Evolutionary conservation across 1,284 basidiomycete species (phyloP).

Genomic region (Cerioporus squamosus): DNA sequence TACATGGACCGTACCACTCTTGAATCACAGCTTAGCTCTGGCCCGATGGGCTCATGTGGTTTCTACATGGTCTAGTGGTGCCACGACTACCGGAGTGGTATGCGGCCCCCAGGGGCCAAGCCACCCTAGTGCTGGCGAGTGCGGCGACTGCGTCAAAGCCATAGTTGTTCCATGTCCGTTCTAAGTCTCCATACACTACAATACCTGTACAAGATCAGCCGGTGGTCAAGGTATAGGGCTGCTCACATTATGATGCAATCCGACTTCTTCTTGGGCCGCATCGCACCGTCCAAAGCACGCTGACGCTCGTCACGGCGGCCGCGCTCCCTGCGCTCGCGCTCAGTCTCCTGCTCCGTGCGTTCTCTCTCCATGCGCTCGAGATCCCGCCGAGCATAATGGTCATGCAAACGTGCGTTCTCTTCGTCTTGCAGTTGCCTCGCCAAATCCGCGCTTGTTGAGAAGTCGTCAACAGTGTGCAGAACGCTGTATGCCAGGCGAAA

Average conservation of each 20-base stretch:
- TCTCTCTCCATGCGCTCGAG: slow-evolving; percentile 36
- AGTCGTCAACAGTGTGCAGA: not conserved
- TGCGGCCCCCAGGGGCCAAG: too few species aligned
- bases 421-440: slow-evolving; percentile 76
- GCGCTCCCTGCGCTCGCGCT: slow-evolving; percentile 18
- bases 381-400: slow-evolving; percentile 44
- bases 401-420: slow-evolving; percentile 61
- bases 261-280: slow-evolving; percentile 48
- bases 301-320: not conserved
- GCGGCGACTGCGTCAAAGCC: too few species aligned
- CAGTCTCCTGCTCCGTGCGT: slow-evolving; percentile 31
- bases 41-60: too few species aligned
- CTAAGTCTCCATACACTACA: not conserved
- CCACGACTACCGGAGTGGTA: too few species aligned
- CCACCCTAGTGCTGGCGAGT: too few species aligned
- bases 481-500: not conserved
- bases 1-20: too few species aligned
- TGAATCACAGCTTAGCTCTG: too few species aligned
- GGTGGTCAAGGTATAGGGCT: not conserved
- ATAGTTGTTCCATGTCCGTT: too few species aligned
- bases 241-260: slow-evolving; percentile 69
- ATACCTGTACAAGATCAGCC: not conserved
- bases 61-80: too few species aligned
- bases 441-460: slow-evolving; percentile 52
- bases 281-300: slow-evolving; percentile 20